phyloP scores from a whole-genome alignment of 306 rosid genomes.

The Quercus agrifolia region DNA sequence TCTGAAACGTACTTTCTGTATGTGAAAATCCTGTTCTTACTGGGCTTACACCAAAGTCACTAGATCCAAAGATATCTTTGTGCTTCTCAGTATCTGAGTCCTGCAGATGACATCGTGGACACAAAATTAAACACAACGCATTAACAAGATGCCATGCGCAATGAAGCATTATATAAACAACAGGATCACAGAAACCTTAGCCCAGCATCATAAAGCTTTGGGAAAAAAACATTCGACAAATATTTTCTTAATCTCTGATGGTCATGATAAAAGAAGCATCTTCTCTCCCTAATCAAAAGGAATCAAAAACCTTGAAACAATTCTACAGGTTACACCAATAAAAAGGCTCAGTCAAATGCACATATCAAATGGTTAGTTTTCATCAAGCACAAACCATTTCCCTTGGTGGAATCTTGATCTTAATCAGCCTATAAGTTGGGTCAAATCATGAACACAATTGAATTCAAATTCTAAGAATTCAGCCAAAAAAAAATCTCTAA shows the following conservation, averaged over 20 bases:
- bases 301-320: not conserved
- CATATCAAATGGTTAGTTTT: not conserved
- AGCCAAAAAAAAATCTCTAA: not conserved
- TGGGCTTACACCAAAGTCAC: constrained; percentile 63
- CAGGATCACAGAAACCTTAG: not conserved
- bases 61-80: constrained; percentile 62
- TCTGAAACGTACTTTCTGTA: constrained; percentile 51
- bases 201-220: not conserved
- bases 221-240: not conserved
- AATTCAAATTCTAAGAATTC: not conserved
- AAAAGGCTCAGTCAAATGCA: not conserved
- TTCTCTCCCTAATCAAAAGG: not conserved
- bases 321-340: not conserved
- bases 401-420: not conserved
- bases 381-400: not conserved
- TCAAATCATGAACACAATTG: not conserved
- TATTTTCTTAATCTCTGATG: not conserved
- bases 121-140: constrained; percentile 1
- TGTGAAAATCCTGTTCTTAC: constrained; percentile 64
- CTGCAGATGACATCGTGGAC: constrained; percentile 46
- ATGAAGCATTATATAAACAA: not conserved
- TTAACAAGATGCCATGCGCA: not conserved
- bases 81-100: constrained; percentile 57
- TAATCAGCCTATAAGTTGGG: not conserved
- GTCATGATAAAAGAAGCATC: not conserved